phyloP scores from a whole-genome alignment of 2,329 filamentous ascomycete genomes.

The Fusarium marasasianum region DNA sequence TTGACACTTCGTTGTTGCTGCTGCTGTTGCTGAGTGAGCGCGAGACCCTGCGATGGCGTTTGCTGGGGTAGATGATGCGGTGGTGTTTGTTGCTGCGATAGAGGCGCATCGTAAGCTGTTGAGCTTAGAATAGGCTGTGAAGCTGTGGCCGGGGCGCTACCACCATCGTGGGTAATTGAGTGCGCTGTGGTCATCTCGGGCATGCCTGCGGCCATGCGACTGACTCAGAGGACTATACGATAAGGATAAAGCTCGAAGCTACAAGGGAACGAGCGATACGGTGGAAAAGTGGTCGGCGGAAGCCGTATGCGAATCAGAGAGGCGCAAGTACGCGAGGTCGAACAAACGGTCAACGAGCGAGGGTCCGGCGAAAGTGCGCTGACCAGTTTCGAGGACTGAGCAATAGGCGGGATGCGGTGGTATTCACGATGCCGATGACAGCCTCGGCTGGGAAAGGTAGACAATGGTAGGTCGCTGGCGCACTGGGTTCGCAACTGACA shows the following conservation, averaged over 20 bases:
- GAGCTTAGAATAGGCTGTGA: conserved; percentile 31
- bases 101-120: conserved; percentile 37
- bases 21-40: conserved; percentile 37
- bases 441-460: conserved; percentile 35
- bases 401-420: conserved; percentile 18
- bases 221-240: not conserved
- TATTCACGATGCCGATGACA: conserved; percentile 34
- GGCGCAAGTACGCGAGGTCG: conserved; percentile 5
- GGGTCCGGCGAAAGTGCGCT: conserved; percentile 3
- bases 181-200: conserved; percentile 39
- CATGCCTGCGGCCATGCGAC: conserved; percentile 13
- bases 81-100: conserved; percentile 41
- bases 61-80: conserved; percentile 44
- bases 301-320: conserved; percentile 3
- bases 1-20: conserved; percentile 60
- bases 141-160: conserved; percentile 19
- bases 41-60: conserved; percentile 38
- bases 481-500: conserved; percentile 41
- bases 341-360: conserved; percentile 18
- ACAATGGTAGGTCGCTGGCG: conserved; percentile 39
- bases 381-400: conserved; percentile 11
- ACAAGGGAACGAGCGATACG: not conserved
- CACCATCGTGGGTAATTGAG: conserved; percentile 38
- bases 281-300: conserved; percentile 1
- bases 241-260: conserved; percentile 4